A percentile compares a stretch with the other conserved stretches of the same genome.
Evolutionary conservation across 495 filamentous ascomycete species (phyloP).

Genomic region (Lophiostoma macrostomum): DNA sequence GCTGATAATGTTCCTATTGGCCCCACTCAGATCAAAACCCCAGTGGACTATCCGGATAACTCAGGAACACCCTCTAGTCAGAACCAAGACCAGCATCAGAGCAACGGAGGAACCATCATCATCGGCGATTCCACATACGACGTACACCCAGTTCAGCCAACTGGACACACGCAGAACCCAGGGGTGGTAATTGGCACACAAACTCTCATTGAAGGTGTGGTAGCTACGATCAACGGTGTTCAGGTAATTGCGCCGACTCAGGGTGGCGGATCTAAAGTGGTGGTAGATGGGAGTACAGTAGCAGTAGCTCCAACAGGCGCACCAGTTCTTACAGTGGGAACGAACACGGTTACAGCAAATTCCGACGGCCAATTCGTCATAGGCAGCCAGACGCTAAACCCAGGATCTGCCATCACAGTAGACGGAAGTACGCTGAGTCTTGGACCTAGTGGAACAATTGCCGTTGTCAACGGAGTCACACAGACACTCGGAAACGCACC

Average conservation of each 20-base stretch:
- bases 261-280: constrained; percentile 14
- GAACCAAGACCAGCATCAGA: neutral
- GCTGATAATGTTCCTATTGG: no score
- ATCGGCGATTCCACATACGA: constrained; percentile 13
- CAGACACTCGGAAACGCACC: constrained; percentile 23
- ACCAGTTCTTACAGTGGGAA: constrained; percentile 24
- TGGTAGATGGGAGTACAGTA: constrained; percentile 26
- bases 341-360: constrained; percentile 25
- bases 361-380: constrained; percentile 29
- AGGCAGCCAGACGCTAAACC: constrained; percentile 21
- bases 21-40: no score
- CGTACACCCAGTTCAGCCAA: neutral
- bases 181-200: constrained; percentile 18
- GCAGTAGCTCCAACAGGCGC: constrained; percentile 12
- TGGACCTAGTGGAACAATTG: constrained; percentile 29
- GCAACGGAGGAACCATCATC: constrained; percentile 12
- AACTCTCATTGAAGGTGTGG: constrained; percentile 20
- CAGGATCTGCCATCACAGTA: constrained; percentile 20
- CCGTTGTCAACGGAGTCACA: constrained; percentile 28
- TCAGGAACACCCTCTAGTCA: no score
- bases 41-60: no score
- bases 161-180: neutral
- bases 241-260: constrained; percentile 7
- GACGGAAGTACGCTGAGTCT: constrained; percentile 22
- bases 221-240: constrained; percentile 20